These are phyloP conservation scores for Argentina anserina DNA, from an alignment of 306 rosid species.

Conservation along the genomic window DNA sequence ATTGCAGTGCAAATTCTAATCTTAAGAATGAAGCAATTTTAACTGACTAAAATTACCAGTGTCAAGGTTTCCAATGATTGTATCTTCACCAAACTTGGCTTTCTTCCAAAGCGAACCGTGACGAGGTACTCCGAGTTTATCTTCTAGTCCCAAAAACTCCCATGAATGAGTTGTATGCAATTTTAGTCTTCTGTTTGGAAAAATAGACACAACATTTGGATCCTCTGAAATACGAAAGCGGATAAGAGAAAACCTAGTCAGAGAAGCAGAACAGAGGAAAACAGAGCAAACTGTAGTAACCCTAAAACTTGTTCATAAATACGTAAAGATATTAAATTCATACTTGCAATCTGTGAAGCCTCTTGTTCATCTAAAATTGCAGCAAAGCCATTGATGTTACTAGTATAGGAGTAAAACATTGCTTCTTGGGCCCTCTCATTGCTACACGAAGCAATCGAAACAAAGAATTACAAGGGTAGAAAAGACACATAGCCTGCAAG, in stretches of 20 bases:
- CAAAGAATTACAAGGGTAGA: neutral
- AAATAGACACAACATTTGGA: slow-evolving; percentile 56
- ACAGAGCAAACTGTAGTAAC: neutral
- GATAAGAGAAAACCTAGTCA: neutral
- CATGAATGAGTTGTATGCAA: slow-evolving; percentile 70
- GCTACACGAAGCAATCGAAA: slow-evolving; percentile 22
- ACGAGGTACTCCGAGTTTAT: slow-evolving; percentile 14
- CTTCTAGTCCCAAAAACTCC: slow-evolving; percentile 52
- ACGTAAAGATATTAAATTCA: neutral
- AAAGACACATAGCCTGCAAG: neutral
- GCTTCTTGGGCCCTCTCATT: slow-evolving; percentile 41
- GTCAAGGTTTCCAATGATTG: slow-evolving; percentile 68
- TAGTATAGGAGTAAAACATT: slow-evolving; percentile 59
- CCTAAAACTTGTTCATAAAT: neutral
- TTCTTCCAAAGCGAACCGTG: slow-evolving; percentile 40
- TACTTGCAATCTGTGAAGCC: slow-evolving; percentile 47
- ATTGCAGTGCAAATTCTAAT: neutral
- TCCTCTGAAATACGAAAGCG: slow-evolving; percentile 28
- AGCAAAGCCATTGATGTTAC: slow-evolving; percentile 69
- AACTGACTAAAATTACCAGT: slow-evolving; percentile 38
- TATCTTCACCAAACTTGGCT: slow-evolving; percentile 46
- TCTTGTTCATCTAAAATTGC: slow-evolving; percentile 58
- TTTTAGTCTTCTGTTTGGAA: slow-evolving; percentile 32
- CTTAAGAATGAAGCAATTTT: neutral
- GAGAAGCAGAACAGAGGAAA: neutral